Conservation (phyloP, 2,329 filamentous ascomycete genomes). For the Fusarium sp. region DNA sequence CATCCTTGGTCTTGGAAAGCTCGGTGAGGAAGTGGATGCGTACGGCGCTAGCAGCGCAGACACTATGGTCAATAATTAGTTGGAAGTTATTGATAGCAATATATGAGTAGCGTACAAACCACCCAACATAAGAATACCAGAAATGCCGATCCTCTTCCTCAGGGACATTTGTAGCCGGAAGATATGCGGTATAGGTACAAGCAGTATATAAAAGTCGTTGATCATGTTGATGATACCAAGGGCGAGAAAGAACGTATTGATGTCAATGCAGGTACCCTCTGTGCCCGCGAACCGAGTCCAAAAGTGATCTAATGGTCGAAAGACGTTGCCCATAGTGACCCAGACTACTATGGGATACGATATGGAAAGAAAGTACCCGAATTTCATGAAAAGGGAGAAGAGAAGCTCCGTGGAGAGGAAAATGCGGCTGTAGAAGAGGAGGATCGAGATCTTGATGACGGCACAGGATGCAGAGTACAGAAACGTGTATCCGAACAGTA, state of each 20-base stretch:
- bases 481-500: not conserved
- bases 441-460: not conserved
- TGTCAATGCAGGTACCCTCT: not conserved
- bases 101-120: not conserved
- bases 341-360: not conserved
- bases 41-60: not conserved
- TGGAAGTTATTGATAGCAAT: fast-evolving
- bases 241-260: not conserved
- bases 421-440: not conserved
- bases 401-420: not conserved
- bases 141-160: not conserved
- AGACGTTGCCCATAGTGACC: not conserved
- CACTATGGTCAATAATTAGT: not conserved
- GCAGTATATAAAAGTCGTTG: not conserved
- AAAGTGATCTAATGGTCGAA: not conserved
- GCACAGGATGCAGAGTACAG: not conserved
- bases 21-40: not conserved
- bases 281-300: not conserved
- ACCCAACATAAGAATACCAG: not conserved
- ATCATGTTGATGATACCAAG: not conserved
- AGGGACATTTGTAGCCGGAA: not conserved
- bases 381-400: not conserved
- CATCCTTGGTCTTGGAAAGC: not conserved
- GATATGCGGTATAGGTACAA: not conserved
- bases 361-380: not conserved